Percentiles rank a stretch among this genome's conserved stretches.
Conservation (phyloP, 176 grass and related monocot genomes). For the Rhynchospora tenuis region DNA sequence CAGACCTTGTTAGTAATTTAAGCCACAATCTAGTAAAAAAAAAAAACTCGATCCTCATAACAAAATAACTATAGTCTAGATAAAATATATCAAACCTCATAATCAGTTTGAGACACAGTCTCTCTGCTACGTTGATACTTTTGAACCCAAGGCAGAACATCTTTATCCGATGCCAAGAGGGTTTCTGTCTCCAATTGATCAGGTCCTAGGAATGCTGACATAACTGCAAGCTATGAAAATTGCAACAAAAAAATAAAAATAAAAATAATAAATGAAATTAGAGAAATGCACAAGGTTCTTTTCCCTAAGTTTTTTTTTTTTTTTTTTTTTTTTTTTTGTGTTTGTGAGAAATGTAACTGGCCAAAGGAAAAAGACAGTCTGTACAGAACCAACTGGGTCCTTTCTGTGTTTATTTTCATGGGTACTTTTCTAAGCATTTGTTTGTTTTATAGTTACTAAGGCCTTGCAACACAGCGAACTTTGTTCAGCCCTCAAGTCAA, state of each 20-base stretch:
- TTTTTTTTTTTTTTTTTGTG: too few species aligned
- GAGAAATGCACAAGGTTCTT: not conserved
- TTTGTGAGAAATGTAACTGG: not conserved
- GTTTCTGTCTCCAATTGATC: slow-evolving; percentile 72
- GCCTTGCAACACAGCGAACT: not conserved
- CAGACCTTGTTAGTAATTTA: not conserved
- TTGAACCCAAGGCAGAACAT: slow-evolving; percentile 75
- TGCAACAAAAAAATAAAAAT: not conserved
- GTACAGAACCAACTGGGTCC: not conserved
- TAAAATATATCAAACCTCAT: slow-evolving; percentile 48
- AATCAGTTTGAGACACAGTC: slow-evolving; percentile 90
- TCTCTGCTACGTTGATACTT: slow-evolving; percentile 94
- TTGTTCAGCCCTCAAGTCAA: not conserved
- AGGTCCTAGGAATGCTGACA: slow-evolving; percentile 90
- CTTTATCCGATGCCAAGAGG: slow-evolving; percentile 54
- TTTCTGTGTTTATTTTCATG: not conserved
- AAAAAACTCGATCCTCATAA: not conserved
- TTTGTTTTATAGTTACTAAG: not conserved
- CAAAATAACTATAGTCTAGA: not conserved
- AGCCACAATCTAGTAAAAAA: not conserved
- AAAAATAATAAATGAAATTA: too few species aligned
- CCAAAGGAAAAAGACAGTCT: not conserved
- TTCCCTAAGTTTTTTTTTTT: too few species aligned
- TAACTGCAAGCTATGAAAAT: slow-evolving; percentile 68
- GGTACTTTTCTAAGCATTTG: not conserved